Evolutionary conservation across 1,139 yeast species (phyloP).

Genomic region (Geotrichum klebahnii): DNA sequence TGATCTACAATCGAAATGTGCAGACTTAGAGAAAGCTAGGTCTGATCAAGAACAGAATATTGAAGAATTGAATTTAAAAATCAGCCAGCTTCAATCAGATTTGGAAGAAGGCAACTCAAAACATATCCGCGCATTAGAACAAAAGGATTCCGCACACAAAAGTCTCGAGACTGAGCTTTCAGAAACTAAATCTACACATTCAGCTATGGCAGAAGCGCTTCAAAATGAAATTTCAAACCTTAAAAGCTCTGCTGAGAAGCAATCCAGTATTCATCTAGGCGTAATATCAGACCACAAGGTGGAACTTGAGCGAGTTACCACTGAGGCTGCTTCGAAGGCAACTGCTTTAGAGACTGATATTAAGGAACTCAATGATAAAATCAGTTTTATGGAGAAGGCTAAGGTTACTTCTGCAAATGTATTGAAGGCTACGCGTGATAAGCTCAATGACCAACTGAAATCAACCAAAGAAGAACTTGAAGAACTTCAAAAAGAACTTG

Average conservation of each 20-base stretch:
- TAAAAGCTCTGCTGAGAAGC: neutral
- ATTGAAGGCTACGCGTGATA: constrained; percentile 14
- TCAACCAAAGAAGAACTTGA: constrained; percentile 20
- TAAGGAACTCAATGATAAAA: constrained; percentile 12
- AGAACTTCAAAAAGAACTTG: constrained; percentile 14
- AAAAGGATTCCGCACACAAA: constrained; percentile 17
- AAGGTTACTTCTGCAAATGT: constrained; percentile 15
- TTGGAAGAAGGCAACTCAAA: constrained; percentile 28
- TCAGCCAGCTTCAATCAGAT: constrained; percentile 33
- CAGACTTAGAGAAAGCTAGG: constrained; percentile 8
- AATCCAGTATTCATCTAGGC: neutral
- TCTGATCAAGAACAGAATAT: constrained; percentile 13
- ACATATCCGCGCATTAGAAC: constrained; percentile 14
- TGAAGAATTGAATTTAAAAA: constrained; percentile 13
- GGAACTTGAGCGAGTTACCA: constrained; percentile 6
- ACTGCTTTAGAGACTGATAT: constrained; percentile 15
- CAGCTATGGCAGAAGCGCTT: neutral
- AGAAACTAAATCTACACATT: neutral
- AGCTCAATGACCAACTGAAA: constrained; percentile 18
- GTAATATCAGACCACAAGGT: constrained; percentile 7
- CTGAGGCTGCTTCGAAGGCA: constrained; percentile 2
- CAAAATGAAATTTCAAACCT: constrained; percentile 18
- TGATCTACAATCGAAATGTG: constrained; percentile 9
- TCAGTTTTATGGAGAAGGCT: constrained; percentile 11
- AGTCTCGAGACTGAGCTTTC: constrained; percentile 4